These are phyloP conservation scores for Byssothecium circinans DNA, from an alignment of 2,329 filamentous ascomycete genomes.

Conservation along the genomic window DNA sequence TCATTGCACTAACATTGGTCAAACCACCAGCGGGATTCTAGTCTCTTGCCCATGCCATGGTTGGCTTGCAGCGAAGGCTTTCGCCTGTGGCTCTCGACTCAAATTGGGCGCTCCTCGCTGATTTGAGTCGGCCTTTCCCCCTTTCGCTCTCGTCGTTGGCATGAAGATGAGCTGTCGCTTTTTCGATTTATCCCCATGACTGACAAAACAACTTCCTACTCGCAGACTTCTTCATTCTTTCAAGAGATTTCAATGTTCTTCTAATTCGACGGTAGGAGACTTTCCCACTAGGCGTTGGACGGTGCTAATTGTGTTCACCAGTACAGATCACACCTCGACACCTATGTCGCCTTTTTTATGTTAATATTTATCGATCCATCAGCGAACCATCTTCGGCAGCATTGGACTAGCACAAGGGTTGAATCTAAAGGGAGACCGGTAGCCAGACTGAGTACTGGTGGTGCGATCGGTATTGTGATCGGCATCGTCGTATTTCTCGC, in stretches of 20 bases:
- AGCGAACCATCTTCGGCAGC: neutral
- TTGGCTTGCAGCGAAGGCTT: neutral
- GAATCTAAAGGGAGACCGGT: neutral
- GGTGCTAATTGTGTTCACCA: too few relatives aligned
- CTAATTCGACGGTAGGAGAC: too few relatives aligned
- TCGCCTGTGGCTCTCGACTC: neutral
- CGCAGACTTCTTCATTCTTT: neutral
- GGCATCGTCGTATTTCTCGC: slow-evolving; percentile 24
- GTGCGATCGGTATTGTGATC: slow-evolving; percentile 31
- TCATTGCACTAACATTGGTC: neutral
- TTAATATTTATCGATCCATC: neutral
- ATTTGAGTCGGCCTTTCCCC: neutral
- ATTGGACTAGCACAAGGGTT: too few relatives aligned
- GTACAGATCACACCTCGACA: too few relatives aligned
- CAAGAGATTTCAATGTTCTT: too few relatives aligned
- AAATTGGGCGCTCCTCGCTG: neutral
- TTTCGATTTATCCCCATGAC: neutral
- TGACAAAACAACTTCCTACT: neutral
- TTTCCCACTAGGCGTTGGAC: too few relatives aligned
- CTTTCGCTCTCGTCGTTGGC: neutral
- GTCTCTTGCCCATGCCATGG: neutral
- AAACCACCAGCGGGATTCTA: neutral
- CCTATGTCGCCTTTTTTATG: too few relatives aligned
- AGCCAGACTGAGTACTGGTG: slow-evolving; percentile 18
- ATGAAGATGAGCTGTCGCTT: neutral